Percentiles rank a stretch among this genome's conserved stretches.
phyloP scores from a whole-genome alignment of 495 filamentous ascomycete genomes.

The Penicillium riverlandense region DNA sequence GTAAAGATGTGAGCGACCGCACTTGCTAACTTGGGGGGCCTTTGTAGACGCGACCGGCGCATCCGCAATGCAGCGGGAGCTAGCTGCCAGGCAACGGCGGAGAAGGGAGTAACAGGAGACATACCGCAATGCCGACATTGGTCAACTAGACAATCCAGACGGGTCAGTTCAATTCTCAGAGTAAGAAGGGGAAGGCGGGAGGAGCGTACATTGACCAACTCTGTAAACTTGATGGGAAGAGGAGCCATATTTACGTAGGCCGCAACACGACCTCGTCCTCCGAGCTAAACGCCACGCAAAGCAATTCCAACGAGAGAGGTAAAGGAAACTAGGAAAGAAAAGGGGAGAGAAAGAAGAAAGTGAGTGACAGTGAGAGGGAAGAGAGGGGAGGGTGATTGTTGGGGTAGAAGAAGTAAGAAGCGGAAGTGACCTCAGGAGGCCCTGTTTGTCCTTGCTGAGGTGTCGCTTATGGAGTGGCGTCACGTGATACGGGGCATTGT shows the following conservation, averaged over 20 bases:
- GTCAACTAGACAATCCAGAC: slow-evolving; percentile 49
- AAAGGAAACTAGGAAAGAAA: slow-evolving; percentile 9
- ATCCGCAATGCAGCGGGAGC: slow-evolving; percentile 15
- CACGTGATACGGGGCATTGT: slow-evolving; percentile 26
- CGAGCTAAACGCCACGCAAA: slow-evolving; percentile 37
- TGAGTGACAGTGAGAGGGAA: slow-evolving; percentile 9
- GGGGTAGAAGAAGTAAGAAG: slow-evolving; percentile 11
- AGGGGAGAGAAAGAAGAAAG: slow-evolving; percentile 9
- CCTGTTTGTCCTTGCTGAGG: slow-evolving; percentile 39
- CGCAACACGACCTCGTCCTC: slow-evolving; percentile 44
- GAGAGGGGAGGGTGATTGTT: slow-evolving; percentile 17
- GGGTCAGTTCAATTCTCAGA: slow-evolving; percentile 13
- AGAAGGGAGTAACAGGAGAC: slow-evolving; percentile 23
- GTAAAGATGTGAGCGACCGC: slow-evolving; percentile 30
- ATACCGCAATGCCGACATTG: slow-evolving; percentile 73
- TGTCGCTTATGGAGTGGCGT: slow-evolving; percentile 35
- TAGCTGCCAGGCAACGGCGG: slow-evolving; percentile 8
- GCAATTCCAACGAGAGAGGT: slow-evolving; percentile 12
- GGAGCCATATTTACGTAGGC: slow-evolving; percentile 58
- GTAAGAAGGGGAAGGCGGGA: slow-evolving; percentile 1
- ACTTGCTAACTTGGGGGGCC: slow-evolving; percentile 4
- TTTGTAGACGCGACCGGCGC: slow-evolving; percentile 9
- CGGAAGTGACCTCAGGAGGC: slow-evolving; percentile 42
- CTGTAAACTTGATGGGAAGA: slow-evolving; percentile 90
- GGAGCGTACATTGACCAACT: slow-evolving; percentile 73